Evolutionary conservation across 768 basidiomycete species (phyloP).

Genomic region (Lactarius psammicola): DNA sequence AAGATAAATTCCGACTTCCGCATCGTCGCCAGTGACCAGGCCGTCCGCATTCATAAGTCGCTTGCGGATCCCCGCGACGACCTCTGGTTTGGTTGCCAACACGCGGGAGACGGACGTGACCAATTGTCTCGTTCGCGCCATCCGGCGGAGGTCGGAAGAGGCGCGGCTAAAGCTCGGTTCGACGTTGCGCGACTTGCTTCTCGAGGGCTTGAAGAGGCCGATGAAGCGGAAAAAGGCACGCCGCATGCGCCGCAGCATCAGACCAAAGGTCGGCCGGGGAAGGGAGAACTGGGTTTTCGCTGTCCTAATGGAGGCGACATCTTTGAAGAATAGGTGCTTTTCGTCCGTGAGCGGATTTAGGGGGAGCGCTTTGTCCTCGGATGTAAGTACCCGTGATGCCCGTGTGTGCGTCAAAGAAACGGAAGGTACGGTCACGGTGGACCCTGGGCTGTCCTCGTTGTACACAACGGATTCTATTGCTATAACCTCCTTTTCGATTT

Average conservation of each 20-base stretch:
- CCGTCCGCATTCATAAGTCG: slow-evolving; percentile 50
- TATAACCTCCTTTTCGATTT: slow-evolving; percentile 56
- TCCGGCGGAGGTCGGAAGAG: slow-evolving; percentile 60
- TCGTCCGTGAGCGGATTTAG: slow-evolving; percentile 6
- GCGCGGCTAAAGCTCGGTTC: slow-evolving; percentile 35
- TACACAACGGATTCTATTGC: slow-evolving; percentile 65
- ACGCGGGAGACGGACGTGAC: slow-evolving; percentile 77
- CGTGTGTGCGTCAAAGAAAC: not conserved
- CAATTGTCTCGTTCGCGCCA: slow-evolving; percentile 74
- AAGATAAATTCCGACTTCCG: slow-evolving; percentile 81
- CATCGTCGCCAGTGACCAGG: slow-evolving; percentile 45
- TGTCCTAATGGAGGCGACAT: slow-evolving; percentile 17
- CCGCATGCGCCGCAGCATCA: slow-evolving; percentile 39
- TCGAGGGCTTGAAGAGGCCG: not conserved
- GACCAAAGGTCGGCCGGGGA: slow-evolving; percentile 32
- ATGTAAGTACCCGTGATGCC: not conserved
- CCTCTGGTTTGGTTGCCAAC: slow-evolving; percentile 77
- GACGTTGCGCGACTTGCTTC: slow-evolving; percentile 2
- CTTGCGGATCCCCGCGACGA: slow-evolving; percentile 77
- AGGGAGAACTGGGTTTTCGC: slow-evolving; percentile 30
- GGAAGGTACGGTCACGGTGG: slow-evolving; percentile 10
- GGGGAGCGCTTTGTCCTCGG: not conserved
- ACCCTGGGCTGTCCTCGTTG: slow-evolving; percentile 29
- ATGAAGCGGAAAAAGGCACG: slow-evolving; percentile 32
- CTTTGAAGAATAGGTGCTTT: slow-evolving; percentile 11